Conservation (phyloP, 441 rosid species). For the Euphorbia corollata region DNA sequence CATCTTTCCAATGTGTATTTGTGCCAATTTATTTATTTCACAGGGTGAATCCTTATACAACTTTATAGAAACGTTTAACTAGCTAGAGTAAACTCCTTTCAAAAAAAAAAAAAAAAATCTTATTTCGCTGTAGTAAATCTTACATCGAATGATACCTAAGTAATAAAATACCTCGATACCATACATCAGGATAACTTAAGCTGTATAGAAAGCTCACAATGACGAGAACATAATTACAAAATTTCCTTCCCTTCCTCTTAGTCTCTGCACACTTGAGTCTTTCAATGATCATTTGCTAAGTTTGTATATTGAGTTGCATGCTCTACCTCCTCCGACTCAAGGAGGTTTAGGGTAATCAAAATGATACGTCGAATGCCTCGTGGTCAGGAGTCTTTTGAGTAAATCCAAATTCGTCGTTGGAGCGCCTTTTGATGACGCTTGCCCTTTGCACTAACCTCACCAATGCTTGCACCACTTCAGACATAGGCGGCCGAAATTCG, state of each 20-base stretch:
- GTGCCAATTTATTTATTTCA: background rate
- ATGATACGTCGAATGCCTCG: constrained; percentile 52
- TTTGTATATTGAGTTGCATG: constrained; percentile 16
- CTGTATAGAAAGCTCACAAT: constrained; percentile 17
- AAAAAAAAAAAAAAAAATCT: background rate
- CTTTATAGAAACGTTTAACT: background rate
- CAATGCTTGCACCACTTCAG: constrained; percentile 90
- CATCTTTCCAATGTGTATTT: background rate
- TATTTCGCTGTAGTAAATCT: constrained; percentile 22
- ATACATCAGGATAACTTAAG: background rate
- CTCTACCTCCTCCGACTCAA: constrained; percentile 16
- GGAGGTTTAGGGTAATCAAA: constrained; percentile 19
- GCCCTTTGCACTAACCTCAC: constrained; percentile 91
- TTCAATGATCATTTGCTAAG: constrained; percentile 9
- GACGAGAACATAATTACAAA: constrained; percentile 28
- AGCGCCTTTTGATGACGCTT: constrained; percentile 65
- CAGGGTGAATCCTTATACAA: background rate
- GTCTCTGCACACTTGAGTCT: constrained; percentile 3
- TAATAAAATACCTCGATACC: constrained; percentile 18
- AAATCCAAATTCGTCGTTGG: constrained; percentile 83
- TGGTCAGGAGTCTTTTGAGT: constrained; percentile 77
- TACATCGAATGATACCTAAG: constrained; percentile 10
- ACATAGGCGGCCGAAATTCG: constrained; percentile 96
- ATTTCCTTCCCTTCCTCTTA: constrained; percentile 8
- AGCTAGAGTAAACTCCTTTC: background rate